Percentiles rank a stretch among this genome's conserved stretches.
phyloP scores from a whole-genome alignment of 768 basidiomycete species.

The Pleurotus sapidus region DNA sequence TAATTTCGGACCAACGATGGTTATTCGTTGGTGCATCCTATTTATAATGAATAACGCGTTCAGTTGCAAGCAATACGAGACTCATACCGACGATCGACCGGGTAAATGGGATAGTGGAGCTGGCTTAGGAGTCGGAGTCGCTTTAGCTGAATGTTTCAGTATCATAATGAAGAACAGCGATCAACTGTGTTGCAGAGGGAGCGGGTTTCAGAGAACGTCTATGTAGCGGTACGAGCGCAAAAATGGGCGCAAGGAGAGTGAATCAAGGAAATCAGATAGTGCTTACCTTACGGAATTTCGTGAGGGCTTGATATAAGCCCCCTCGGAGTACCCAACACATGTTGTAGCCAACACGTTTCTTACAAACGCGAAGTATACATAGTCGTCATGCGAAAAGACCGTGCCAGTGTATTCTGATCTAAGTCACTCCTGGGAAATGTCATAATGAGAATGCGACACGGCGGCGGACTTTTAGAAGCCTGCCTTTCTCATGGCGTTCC shows the following conservation, averaged over 20 bases:
- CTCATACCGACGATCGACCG: neutral
- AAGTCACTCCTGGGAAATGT: conserved; percentile 2
- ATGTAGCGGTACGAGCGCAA: neutral
- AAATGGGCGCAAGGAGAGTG: neutral
- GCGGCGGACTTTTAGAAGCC: neutral
- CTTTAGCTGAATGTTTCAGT: neutral
- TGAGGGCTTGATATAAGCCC: neutral
- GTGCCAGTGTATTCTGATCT: neutral
- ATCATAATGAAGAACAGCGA: neutral
- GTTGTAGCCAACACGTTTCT: conserved; percentile 5
- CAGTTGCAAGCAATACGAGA: neutral
- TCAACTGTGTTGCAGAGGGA: neutral
- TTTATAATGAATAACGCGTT: too few relatives aligned
- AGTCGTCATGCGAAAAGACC: conserved; percentile 4
- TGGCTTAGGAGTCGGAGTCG: neutral
- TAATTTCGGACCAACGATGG: conserved; percentile 53
- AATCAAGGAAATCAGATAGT: neutral
- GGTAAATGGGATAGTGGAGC: neutral
- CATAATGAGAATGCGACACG: neutral
- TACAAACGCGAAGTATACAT: neutral
- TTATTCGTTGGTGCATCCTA: neutral
- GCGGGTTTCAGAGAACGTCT: neutral
- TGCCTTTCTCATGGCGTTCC: neutral
- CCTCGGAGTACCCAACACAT: neutral
- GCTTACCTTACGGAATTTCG: neutral